These are phyloP conservation scores for Ambispora gerdemannii DNA, from an alignment of 192 early-diverging fungal genomes.

Conservation along the genomic window DNA sequence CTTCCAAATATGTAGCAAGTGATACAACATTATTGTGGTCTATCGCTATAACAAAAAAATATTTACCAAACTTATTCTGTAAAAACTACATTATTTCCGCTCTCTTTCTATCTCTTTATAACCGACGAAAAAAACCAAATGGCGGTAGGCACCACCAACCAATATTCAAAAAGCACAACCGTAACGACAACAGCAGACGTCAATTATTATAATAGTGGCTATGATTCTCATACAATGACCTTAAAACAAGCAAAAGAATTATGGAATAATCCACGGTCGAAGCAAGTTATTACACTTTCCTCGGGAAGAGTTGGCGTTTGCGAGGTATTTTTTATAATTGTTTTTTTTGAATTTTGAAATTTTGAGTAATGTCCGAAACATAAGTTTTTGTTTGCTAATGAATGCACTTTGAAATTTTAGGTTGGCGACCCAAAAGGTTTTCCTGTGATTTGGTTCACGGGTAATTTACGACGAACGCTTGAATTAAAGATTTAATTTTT, in stretches of 20 bases:
- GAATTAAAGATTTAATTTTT: not conserved
- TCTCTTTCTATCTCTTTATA: not conserved
- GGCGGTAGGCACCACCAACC: not conserved
- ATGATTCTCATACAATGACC: conserved; percentile 25
- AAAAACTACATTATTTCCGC: not conserved
- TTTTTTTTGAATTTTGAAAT: too few species aligned
- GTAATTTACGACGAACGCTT: not conserved
- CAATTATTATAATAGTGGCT: too few species aligned
- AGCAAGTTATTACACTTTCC: conserved; percentile 21
- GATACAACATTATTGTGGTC: too few species aligned
- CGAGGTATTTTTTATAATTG: conserved; percentile 3
- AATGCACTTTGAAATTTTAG: too few species aligned
- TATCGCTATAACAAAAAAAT: not conserved
- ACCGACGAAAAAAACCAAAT: not conserved
- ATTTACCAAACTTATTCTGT: not conserved
- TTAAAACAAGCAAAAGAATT: conserved; percentile 26
- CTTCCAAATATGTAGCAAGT: too few species aligned
- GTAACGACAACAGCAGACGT: too few species aligned
- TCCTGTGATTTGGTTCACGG: conserved; percentile 29
- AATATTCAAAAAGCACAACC: too few species aligned
- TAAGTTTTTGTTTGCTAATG: too few species aligned
- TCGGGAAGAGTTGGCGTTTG: conserved; percentile 24
- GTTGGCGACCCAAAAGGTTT: conserved; percentile 18
- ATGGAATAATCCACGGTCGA: conserved; percentile 21
- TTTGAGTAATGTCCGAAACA: too few species aligned